phyloP scores from a whole-genome alignment of 371 early-diverging fungal species.

The Mortierella sp. region DNA sequence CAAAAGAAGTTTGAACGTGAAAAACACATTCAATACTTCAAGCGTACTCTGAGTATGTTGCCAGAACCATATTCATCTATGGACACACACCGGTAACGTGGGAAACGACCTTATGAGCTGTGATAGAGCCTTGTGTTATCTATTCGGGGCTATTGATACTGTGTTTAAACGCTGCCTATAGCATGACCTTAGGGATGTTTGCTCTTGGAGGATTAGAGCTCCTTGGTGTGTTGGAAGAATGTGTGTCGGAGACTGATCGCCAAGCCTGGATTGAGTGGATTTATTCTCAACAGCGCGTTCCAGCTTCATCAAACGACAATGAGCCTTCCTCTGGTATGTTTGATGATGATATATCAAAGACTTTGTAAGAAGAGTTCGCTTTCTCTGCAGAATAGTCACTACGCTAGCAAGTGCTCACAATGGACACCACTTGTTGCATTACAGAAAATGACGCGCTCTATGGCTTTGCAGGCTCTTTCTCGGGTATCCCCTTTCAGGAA shows the following conservation, averaged over 20 bases:
- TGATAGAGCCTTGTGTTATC: neutral
- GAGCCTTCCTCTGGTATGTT: conserved; percentile 4
- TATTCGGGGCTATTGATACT: no score
- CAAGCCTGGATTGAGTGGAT: conserved; percentile 94
- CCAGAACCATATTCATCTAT: conserved; percentile 78
- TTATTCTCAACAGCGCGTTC: conserved; percentile 86
- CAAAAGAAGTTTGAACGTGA: conserved; percentile 51
- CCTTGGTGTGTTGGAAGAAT: conserved; percentile 73
- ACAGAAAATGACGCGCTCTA: conserved; percentile 55
- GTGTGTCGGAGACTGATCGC: conserved; percentile 65
- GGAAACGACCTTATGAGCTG: neutral
- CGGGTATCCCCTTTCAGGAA: conserved; percentile 66
- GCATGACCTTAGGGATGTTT: conserved; percentile 92
- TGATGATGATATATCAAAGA: neutral
- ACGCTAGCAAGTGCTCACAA: no score
- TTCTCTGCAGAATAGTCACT: neutral
- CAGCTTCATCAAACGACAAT: neutral
- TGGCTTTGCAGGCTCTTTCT: conserved; percentile 80
- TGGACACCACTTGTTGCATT: neutral
- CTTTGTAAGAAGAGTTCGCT: neutral
- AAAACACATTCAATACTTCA: conserved; percentile 81
- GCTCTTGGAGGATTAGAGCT: conserved; percentile 85
- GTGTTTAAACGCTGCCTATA: conserved; percentile 30
- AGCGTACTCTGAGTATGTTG: conserved; percentile 76
- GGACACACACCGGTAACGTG: conserved; percentile 82